Conservation (phyloP, 2,329 filamentous ascomycete species). For the Dactylellina leptospora region DNA sequence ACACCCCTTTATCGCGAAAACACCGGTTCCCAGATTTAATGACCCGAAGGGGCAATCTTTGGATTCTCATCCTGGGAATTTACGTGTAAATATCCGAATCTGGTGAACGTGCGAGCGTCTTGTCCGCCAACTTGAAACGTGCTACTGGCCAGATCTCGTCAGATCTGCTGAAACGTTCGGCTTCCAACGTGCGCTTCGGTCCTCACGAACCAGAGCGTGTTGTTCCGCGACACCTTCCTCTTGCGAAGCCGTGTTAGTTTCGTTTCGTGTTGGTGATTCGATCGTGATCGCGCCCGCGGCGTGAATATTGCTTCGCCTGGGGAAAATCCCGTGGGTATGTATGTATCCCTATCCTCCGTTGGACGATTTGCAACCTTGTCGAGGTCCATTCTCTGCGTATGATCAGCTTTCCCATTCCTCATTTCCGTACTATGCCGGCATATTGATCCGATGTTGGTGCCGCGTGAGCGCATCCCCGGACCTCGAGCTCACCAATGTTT, state of each 20-base stretch:
- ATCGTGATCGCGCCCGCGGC: too few relatives aligned
- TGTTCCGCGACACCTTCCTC: conserved; percentile 2
- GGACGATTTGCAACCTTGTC: too few relatives aligned
- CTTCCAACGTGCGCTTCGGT: conserved; percentile 15
- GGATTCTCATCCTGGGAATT: neutral
- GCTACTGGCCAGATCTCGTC: conserved; percentile 3
- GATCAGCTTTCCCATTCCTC: too few relatives aligned
- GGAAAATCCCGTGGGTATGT: too few relatives aligned
- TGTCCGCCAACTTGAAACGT: conserved; percentile 6
- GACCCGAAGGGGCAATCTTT: conserved; percentile 27
- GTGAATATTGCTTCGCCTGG: too few relatives aligned
- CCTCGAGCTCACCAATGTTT: too few relatives aligned
- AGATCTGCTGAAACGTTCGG: conserved; percentile 19
- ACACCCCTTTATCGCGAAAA: conserved; percentile 5
- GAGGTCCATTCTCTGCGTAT: too few relatives aligned
- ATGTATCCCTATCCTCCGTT: too few relatives aligned
- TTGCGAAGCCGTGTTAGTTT: conserved; percentile 36
- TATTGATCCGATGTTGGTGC: too few relatives aligned
- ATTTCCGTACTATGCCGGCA: too few relatives aligned
- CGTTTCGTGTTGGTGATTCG: conserved; percentile 32
- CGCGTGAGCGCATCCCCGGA: too few relatives aligned
- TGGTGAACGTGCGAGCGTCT: conserved; percentile 6
- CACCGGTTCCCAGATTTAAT: conserved; percentile 14
- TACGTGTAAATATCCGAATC: conserved; percentile 43
- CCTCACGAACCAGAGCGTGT: conserved; percentile 46